phyloP scores from a whole-genome alignment of 192 early-diverging fungal genomes.

The Entomortierella beljakovae region DNA sequence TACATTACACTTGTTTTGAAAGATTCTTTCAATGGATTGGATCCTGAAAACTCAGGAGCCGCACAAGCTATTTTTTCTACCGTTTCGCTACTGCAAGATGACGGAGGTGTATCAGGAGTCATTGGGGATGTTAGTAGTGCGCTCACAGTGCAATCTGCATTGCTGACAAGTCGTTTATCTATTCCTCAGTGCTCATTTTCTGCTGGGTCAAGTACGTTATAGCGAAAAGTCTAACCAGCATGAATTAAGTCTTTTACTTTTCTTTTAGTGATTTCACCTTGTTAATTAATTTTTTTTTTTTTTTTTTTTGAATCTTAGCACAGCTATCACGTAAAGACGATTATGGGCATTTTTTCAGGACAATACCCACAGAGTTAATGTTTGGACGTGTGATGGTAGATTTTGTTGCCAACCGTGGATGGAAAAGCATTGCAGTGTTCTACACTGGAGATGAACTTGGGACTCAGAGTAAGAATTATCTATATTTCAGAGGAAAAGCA shows the following conservation, averaged over 20 bases:
- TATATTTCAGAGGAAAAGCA: neutral
- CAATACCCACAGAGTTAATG: slow-evolving; percentile 63
- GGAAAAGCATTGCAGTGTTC: slow-evolving; percentile 57
- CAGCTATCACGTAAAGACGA: slow-evolving; percentile 61
- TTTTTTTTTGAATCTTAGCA: no score
- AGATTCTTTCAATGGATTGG: slow-evolving; percentile 59
- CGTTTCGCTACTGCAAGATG: slow-evolving; percentile 57
- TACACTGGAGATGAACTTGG: slow-evolving; percentile 61
- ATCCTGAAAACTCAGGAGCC: slow-evolving; percentile 56
- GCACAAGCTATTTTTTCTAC: slow-evolving; percentile 63
- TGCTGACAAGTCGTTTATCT: slow-evolving; percentile 58
- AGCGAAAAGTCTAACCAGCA: no score
- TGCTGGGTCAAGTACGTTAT: slow-evolving; percentile 58
- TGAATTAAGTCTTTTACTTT: no score
- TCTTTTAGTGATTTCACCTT: neutral
- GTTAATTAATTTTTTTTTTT: no score
- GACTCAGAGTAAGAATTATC: slow-evolving; percentile 53
- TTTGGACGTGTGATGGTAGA: slow-evolving; percentile 59
- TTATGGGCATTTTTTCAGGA: slow-evolving; percentile 63
- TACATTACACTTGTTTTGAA: slow-evolving; percentile 62
- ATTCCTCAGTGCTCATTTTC: slow-evolving; percentile 67
- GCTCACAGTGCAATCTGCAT: slow-evolving; percentile 57
- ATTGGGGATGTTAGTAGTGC: slow-evolving; percentile 65
- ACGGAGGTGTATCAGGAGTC: slow-evolving; percentile 61
- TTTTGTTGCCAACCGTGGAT: slow-evolving; percentile 60